Evolutionary conservation across 805 yeast genomes (phyloP).

Genomic region (Candida tallmaniae): DNA sequence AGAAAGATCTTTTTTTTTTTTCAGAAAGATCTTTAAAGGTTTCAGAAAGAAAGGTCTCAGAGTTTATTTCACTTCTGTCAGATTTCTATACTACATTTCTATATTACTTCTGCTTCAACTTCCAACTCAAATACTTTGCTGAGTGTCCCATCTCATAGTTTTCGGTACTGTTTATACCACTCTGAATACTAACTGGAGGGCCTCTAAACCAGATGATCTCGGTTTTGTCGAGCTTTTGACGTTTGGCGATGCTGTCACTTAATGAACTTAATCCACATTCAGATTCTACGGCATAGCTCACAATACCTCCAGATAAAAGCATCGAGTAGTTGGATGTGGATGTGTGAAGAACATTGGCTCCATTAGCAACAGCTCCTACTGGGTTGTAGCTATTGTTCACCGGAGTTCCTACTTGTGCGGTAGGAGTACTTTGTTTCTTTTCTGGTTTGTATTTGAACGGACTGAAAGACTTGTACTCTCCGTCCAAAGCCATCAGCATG

Average conservation of each 20-base stretch:
- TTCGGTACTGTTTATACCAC: constrained; percentile 14
- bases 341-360: too few species aligned
- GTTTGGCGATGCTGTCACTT: constrained; percentile 23
- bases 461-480: constrained; percentile 3
- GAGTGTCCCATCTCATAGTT: constrained; percentile 58
- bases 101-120: too few species aligned
- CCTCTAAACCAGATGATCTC: constrained; percentile 62
- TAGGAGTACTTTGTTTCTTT: constrained; percentile 10
- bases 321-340: constrained; percentile 33
- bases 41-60: too few species aligned
- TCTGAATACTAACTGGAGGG: constrained; percentile 46
- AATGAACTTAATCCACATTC: constrained; percentile 14
- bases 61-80: too few species aligned
- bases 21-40: too few species aligned
- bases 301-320: constrained; percentile 34
- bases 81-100: too few species aligned
- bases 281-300: constrained; percentile 28
- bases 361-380: too few species aligned
- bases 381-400: constrained; percentile 1
- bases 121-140: constrained; percentile 62
- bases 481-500: constrained; percentile 1
- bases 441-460: constrained; percentile 7
- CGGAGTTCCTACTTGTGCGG: constrained; percentile 3
- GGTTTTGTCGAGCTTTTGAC: constrained; percentile 14
- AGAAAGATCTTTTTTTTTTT: too few species aligned